Base-by-base conservation (phyloP, 2,329 filamentous ascomycete genomes). In the Hypoxylon sp. region DNA sequence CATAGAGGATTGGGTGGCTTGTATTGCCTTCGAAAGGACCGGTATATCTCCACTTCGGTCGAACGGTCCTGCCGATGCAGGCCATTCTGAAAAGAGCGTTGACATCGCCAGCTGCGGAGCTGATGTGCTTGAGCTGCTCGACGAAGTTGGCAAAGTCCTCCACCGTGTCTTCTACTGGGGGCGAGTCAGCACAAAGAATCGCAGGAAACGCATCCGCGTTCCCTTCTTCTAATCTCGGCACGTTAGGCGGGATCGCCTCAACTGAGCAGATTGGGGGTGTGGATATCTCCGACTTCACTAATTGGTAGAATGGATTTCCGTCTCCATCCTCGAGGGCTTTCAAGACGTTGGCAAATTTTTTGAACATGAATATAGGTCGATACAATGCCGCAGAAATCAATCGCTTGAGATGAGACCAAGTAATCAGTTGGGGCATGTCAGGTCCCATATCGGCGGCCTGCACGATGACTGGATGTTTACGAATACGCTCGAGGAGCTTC, bases 371-470 rank as follows among this genome's bases (percentile, higher is more conserved):
- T 5, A 83, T 76, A 0, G 84, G 84, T 38, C 76, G 75, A 70
- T 86, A 86, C 24, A 85, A 71, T 2, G 78, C 73, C 1, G 76
- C 74, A 4, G 80, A 78, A 14, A 83, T 78, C 7, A 84, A 74
- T 6, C 75, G 73, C 69, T 82, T 81, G 33, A 86, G 67, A 51
- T 80, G 79, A 33, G 80, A 81, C 76, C 84, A 85, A 1, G 83
- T 85, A 53, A 87, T 73, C n/a, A 86, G 70, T 60, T 81, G 76
- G 0, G 84, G 83, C 26, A 85, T 75, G 18, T 78, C 78, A 0
- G 80, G 78, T 0, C 78, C 79, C 0, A 46, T 30, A 1, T 64
- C 60, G 56, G 65, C 22, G 48, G 75, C 70, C 0, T 78, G 73
- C 9, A 85, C 67, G n/a, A 83, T 70, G 44, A 86, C 75, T 1